Evolutionary conservation across 108 stramenopile species (phyloP).

Genomic region (Pelagomonas calceolata): DNA sequence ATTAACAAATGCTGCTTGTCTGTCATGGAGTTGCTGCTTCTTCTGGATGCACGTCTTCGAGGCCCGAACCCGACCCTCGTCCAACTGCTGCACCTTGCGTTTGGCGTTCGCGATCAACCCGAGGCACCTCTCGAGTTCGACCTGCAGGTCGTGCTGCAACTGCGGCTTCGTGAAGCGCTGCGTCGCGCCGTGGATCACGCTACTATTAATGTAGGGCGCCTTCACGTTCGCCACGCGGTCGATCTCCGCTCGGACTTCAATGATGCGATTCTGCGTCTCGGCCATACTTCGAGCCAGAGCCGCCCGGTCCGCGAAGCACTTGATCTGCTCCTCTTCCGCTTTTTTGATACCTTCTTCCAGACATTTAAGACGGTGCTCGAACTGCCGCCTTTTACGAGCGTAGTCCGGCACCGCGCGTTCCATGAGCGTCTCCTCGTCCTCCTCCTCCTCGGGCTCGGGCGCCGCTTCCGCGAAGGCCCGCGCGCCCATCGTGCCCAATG

Average conservation of each 20-base stretch:
- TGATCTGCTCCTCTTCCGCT: constrained; percentile 6
- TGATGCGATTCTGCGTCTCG: constrained; percentile 19
- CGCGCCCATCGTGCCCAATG: background rate
- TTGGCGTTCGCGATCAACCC: background rate
- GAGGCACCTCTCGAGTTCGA: constrained; percentile 2
- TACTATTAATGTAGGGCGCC: constrained; percentile 16
- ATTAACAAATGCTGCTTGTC: background rate
- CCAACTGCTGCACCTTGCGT: background rate
- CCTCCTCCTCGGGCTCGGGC: background rate
- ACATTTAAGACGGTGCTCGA: constrained; percentile 19
- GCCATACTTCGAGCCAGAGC: constrained; percentile 22
- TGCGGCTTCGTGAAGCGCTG: constrained; percentile 31
- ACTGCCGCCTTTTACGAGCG: constrained; percentile 8
- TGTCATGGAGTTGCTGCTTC: background rate
- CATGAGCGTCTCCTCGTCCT: background rate
- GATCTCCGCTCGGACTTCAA: constrained; percentile 22
- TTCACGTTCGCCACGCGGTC: constrained; percentile 23
- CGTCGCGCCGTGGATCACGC: constrained; percentile 29
- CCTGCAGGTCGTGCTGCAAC: constrained; percentile 18
- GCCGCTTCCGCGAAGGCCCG: background rate
- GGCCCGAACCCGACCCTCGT: background rate
- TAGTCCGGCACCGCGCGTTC: constrained; percentile 3
- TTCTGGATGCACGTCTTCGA: background rate
- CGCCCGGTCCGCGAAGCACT: constrained; percentile 19
- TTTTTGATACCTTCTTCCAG: constrained; percentile 22